Conservation (phyloP, 495 filamentous ascomycete species). For the Penicillium longicatenatum region DNA sequence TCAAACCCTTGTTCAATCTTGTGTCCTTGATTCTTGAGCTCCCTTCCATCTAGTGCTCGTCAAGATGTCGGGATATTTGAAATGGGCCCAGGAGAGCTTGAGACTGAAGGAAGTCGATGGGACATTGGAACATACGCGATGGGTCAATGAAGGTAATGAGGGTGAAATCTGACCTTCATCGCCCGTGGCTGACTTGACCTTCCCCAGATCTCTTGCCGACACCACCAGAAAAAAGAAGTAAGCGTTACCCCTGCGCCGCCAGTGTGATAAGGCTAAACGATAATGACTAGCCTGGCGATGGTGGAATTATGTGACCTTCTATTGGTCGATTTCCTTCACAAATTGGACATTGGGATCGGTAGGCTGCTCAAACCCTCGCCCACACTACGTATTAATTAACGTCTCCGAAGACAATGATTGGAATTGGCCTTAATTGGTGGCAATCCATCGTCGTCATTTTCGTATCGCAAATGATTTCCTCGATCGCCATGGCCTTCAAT, state of each 20-base stretch:
- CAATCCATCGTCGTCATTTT: conserved; percentile 9
- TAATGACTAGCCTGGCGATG: conserved; percentile 4
- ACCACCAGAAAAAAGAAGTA: conserved; percentile 9
- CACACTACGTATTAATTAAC: not conserved
- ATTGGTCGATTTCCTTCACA: conserved; percentile 9
- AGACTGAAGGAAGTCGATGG: conserved; percentile 6
- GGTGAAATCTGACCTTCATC: not conserved
- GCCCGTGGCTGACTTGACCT: not conserved
- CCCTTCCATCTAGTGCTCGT: not conserved
- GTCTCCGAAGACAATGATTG: not conserved
- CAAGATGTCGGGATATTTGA: conserved; percentile 1
- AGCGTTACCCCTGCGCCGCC: not conserved
- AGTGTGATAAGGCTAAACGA: not conserved
- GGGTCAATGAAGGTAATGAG: conserved; percentile 8
- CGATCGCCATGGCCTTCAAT: conserved; percentile 8
- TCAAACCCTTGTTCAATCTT: not conserved
- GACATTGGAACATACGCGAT: not conserved
- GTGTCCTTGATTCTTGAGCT: not conserved
- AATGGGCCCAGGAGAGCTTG: conserved; percentile 2
- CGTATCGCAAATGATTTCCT: conserved; percentile 6
- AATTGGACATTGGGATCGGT: conserved; percentile 12
- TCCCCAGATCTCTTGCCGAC: conserved; percentile 7
- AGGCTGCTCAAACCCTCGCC: not conserved
- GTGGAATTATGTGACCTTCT: conserved; percentile 12
- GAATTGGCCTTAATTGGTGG: conserved; percentile 11